Conservation (phyloP, 1,284 basidiomycete species). For the Ceratobasidium sp. region DNA sequence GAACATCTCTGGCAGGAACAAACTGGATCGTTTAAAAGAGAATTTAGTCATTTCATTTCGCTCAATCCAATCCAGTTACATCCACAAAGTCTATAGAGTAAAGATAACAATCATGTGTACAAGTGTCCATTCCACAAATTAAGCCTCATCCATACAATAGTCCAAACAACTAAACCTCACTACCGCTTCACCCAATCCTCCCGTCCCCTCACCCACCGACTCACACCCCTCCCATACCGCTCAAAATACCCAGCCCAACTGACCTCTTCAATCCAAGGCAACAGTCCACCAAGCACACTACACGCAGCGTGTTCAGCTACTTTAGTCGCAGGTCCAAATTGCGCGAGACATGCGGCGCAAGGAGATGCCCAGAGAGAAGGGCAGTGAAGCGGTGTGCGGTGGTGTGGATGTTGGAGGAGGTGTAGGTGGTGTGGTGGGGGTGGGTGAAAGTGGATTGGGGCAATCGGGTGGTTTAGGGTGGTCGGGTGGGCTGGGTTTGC, state of each 20-base stretch:
- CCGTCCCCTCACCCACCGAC: constrained; percentile 1
- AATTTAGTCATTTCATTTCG: neutral
- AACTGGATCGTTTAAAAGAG: too few species aligned
- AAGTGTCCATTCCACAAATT: neutral
- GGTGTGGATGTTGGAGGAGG: constrained; percentile 48
- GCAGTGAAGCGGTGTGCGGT: constrained; percentile 24
- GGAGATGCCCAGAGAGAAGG: constrained; percentile 50
- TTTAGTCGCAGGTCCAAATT: constrained; percentile 37
- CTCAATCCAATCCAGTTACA: neutral
- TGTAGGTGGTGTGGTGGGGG: constrained; percentile 48
- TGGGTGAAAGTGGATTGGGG: constrained; percentile 28
- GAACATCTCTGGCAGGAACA: too few species aligned
- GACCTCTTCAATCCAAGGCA: constrained; percentile 25
- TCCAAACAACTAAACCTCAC: neutral
- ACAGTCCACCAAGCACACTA: neutral
- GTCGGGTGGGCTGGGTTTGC: neutral
- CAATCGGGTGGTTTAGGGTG: too few species aligned
- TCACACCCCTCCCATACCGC: constrained; percentile 23
- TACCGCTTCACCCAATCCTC: constrained; percentile 9
- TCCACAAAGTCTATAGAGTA: neutral
- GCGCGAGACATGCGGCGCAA: constrained; percentile 19
- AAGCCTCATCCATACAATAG: neutral
- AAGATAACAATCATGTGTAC: too few species aligned
- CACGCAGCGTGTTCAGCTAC: constrained; percentile 33
- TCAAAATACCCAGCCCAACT: constrained; percentile 44